Percentiles rank a stretch among this genome's conserved stretches.
Conservation (phyloP, 805 yeast species). For the Wilhelminamyces savonicus region DNA sequence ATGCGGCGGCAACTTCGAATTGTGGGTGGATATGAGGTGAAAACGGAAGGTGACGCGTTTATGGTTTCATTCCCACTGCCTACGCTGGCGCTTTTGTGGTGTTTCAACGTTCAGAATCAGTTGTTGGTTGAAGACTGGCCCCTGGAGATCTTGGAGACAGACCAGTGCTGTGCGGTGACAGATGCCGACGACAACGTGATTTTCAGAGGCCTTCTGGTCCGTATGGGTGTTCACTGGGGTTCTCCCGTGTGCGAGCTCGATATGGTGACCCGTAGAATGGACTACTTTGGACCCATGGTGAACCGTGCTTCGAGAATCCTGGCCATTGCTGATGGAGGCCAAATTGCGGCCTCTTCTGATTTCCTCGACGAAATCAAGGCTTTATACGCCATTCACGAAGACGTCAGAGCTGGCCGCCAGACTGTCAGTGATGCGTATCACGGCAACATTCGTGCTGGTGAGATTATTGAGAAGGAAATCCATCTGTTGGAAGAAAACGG, state of each 20-base stretch:
- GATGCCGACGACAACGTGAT: slow-evolving; percentile 57
- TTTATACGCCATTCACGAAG: slow-evolving; percentile 43
- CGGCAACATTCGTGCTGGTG: slow-evolving; percentile 43
- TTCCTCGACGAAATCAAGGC: slow-evolving; percentile 66
- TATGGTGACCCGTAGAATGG: slow-evolving; percentile 95
- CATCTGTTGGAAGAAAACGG: slow-evolving; percentile 62
- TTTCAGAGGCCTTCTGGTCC: slow-evolving; percentile 84
- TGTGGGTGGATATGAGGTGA: slow-evolving; percentile 96
- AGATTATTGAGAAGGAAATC: slow-evolving; percentile 60
- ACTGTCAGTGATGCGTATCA: slow-evolving; percentile 37
- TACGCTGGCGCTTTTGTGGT: slow-evolving; percentile 86
- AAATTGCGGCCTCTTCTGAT: slow-evolving; percentile 80
- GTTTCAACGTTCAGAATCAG: slow-evolving; percentile 86
- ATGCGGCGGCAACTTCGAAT: slow-evolving; percentile 92
- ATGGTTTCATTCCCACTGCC: slow-evolving; percentile 97
- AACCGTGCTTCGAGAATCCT: slow-evolving; percentile 90
- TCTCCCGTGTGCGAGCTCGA: slow-evolving; percentile 93
- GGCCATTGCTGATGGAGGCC: slow-evolving; percentile 98
- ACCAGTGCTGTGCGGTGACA: slow-evolving; percentile 74
- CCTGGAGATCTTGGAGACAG: slow-evolving; percentile 75
- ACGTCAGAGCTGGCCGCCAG: slow-evolving; percentile 21
- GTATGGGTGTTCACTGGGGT: slow-evolving; percentile 99
- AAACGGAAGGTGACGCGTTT: slow-evolving; percentile 98
- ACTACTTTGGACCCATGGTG: slow-evolving; percentile 98
- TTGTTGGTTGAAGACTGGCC: slow-evolving; percentile 90